Evolutionary conservation across 2,329 filamentous ascomycete genomes (phyloP).

Genomic region (Clonostachys chloroleuca): DNA sequence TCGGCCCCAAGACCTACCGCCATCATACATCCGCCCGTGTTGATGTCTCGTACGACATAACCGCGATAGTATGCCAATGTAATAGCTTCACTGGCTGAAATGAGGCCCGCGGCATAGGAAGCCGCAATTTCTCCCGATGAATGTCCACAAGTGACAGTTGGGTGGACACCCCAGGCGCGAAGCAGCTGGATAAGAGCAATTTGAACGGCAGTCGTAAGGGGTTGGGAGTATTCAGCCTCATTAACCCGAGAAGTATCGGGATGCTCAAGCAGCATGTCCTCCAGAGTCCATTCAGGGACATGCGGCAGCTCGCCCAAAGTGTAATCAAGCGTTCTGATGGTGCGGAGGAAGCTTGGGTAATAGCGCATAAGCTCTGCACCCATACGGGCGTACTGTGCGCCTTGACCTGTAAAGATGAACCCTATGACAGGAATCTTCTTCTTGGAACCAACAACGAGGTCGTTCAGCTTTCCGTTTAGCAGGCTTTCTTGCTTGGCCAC

Average conservation of each 20-base stretch:
- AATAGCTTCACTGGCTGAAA: slow-evolving; percentile 31
- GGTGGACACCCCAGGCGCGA: slow-evolving; percentile 18
- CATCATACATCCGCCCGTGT: slow-evolving; percentile 31
- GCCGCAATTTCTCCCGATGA: slow-evolving; percentile 43
- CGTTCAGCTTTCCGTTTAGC: no score
- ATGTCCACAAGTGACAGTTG: slow-evolving; percentile 32
- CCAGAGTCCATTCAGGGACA: background rate
- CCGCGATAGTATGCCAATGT: slow-evolving; percentile 29
- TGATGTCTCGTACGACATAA: background rate
- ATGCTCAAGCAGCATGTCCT: background rate
- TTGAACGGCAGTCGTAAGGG: slow-evolving; percentile 34
- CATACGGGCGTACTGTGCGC: slow-evolving; percentile 37
- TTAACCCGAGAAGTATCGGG: slow-evolving; percentile 17
- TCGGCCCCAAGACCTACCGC: slow-evolving; percentile 25
- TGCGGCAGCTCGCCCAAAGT: background rate
- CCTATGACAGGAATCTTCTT: slow-evolving; percentile 12
- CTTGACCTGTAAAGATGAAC: slow-evolving; percentile 39
- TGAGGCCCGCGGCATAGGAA: slow-evolving; percentile 29
- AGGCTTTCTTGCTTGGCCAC: no score
- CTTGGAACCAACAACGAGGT: slow-evolving; percentile 7
- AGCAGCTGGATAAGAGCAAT: slow-evolving; percentile 35
- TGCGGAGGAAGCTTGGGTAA: slow-evolving; percentile 5
- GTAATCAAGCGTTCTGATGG: slow-evolving; percentile 1
- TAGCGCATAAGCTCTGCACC: slow-evolving; percentile 33
- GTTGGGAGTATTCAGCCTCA: slow-evolving; percentile 29